Percentiles rank a stretch among this genome's conserved stretches.
These are phyloP conservation scores for Biancaea sappan DNA, from an alignment of 306 rosid genomes.

Conservation along the genomic window DNA sequence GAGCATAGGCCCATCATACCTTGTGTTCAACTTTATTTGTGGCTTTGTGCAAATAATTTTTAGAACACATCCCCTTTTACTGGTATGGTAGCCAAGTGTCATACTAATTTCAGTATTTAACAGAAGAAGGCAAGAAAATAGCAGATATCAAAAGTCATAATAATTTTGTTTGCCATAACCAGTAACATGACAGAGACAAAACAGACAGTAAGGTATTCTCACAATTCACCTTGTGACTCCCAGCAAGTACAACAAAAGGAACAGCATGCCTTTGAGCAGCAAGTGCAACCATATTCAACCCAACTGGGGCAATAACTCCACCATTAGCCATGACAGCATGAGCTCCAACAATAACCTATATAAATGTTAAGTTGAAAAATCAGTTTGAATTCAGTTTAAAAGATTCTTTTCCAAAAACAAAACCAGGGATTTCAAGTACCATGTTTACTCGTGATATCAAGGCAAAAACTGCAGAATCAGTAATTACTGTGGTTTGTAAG, in stretches of 20 bases:
- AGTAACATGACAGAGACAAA: slow-evolving; percentile 16
- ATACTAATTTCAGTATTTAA: slow-evolving; percentile 20
- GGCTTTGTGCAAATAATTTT: background rate
- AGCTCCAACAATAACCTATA: slow-evolving; percentile 96
- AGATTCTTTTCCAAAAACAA: slow-evolving; percentile 6
- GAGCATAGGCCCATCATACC: no score
- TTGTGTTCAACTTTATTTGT: no score
- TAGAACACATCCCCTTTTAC: background rate
- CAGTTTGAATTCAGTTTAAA: slow-evolving; percentile 24
- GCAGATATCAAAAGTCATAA: slow-evolving; percentile 1
- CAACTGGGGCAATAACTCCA: slow-evolving; percentile 92
- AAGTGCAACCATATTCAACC: slow-evolving; percentile 97
- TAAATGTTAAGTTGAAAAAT: slow-evolving; percentile 37
- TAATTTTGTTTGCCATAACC: slow-evolving; percentile 11
- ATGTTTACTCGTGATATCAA: slow-evolving; percentile 92
- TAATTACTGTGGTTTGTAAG: slow-evolving; percentile 76
- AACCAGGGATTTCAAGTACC: slow-evolving; percentile 49
- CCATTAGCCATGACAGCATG: slow-evolving; percentile 99
- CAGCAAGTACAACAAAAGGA: slow-evolving; percentile 97
- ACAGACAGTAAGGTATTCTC: slow-evolving; percentile 14
- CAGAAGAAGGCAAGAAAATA: background rate
- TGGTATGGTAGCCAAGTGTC: slow-evolving; percentile 8
- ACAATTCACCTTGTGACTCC: slow-evolving; percentile 90
- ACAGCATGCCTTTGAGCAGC: slow-evolving; percentile 98
- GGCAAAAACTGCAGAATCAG: slow-evolving; percentile 90